A percentile compares a stretch with the other conserved stretches of the same genome.
phyloP scores from a whole-genome alignment of 2,329 filamentous ascomycete species.

The Sporothrix luriei region DNA sequence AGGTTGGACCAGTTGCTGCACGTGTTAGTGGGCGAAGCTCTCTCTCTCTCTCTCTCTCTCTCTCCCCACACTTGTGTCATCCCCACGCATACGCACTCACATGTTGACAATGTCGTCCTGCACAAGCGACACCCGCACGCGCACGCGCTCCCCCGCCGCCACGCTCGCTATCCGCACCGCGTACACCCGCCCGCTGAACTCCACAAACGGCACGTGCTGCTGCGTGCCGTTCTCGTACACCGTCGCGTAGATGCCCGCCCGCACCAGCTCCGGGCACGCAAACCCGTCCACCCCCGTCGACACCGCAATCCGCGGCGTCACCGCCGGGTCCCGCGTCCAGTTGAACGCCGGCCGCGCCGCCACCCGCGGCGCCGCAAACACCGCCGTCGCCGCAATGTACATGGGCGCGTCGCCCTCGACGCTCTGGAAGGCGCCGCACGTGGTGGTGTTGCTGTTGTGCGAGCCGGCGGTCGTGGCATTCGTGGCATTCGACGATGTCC shows the following conservation, averaged over 20 bases:
- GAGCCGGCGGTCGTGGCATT: background rate
- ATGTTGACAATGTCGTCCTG: slow-evolving; percentile 28
- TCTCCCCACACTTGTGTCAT: background rate
- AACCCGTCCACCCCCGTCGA: slow-evolving; percentile 31
- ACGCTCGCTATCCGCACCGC: slow-evolving; percentile 26
- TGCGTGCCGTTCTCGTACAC: slow-evolving; percentile 29
- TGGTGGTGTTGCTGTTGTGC: slow-evolving; percentile 27
- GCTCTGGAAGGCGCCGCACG: slow-evolving; percentile 30
- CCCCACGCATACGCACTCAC: background rate
- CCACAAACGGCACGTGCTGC: slow-evolving; percentile 31
- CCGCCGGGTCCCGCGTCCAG: slow-evolving; percentile 26
- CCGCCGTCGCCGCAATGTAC: slow-evolving; percentile 28
- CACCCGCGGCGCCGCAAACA: slow-evolving; percentile 26
- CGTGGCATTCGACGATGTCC: background rate
- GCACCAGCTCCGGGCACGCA: slow-evolving; percentile 28
- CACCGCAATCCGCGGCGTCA: slow-evolving; percentile 32
- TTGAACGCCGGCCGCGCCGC: slow-evolving; percentile 27
- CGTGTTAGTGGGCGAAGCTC: too few relatives aligned
- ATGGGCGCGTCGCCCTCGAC: slow-evolving; percentile 18
- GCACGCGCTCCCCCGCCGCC: slow-evolving; percentile 19
- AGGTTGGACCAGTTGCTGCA: slow-evolving; percentile 32
- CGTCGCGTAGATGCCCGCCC: slow-evolving; percentile 30
- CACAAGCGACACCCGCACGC: slow-evolving; percentile 27
- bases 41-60: too few relatives aligned
- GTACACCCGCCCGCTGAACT: slow-evolving; percentile 28